A percentile compares a stretch with the other conserved stretches of the same genome.
Evolutionary conservation across 2,329 filamentous ascomycete genomes (phyloP).

Genomic region (Cladosporium halotolerans): DNA sequence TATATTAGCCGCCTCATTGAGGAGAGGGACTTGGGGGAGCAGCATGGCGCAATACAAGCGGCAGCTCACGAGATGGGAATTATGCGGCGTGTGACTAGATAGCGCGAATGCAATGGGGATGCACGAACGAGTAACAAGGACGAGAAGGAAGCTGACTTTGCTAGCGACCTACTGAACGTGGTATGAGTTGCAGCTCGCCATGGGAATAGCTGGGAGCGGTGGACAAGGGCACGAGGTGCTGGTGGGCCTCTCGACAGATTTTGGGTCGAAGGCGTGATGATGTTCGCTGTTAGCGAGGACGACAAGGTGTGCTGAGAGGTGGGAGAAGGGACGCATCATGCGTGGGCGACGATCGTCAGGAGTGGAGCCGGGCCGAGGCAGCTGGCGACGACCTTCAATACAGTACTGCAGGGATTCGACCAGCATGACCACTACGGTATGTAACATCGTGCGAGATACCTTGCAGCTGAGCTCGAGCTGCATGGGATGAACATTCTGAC

Average conservation of each 20-base stretch:
- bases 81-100: not conserved
- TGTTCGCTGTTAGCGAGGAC: not conserved
- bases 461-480: no score
- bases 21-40: not conserved
- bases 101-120: not conserved
- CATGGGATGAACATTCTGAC: no score
- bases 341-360: no score
- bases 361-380: no score
- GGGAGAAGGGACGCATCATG: not conserved
- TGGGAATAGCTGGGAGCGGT: not conserved
- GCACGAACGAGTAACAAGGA: not conserved
- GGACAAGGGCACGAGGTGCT: not conserved
- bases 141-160: not conserved
- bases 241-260: not conserved
- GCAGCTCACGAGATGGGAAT: not conserved
- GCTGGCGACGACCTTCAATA: no score
- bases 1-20: not conserved
- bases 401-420: no score
- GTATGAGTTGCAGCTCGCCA: not conserved
- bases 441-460: no score
- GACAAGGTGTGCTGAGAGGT: not conserved
- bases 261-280: not conserved
- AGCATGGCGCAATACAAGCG: not conserved
- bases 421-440: no score
- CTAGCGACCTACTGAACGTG: not conserved